Evolutionary conservation across 495 filamentous ascomycete species (phyloP).

Genomic region (Talaromyces adpressus): DNA sequence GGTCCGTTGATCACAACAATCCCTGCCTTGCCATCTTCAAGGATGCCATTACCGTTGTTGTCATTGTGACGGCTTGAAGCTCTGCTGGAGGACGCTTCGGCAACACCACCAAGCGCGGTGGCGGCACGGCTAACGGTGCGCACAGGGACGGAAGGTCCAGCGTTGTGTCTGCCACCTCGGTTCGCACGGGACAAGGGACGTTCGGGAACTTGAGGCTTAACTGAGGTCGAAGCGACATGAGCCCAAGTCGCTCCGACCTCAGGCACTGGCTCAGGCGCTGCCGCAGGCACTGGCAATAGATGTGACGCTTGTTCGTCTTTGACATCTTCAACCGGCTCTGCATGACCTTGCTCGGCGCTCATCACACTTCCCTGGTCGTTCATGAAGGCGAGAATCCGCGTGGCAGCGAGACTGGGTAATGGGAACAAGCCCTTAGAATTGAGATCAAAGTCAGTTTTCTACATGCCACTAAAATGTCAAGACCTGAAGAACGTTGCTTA

Average conservation of each 20-base stretch:
- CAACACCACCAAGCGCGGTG: not conserved
- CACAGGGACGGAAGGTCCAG: not conserved
- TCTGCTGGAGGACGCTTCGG: not conserved
- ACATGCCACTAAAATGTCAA: not conserved
- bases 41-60: not conserved
- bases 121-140: not conserved
- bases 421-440: not conserved
- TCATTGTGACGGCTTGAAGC: not conserved
- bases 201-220: not conserved
- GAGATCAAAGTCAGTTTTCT: not conserved
- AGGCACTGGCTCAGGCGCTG: not conserved
- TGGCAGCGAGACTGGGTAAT: not conserved
- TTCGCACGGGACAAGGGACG: not conserved
- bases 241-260: not conserved
- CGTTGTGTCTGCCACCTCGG: not conserved
- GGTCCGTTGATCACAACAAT: constrained; percentile 20
- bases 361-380: not conserved
- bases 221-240: not conserved
- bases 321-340: not conserved
- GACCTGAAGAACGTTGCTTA: not conserved
- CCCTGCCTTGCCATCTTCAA: constrained; percentile 19
- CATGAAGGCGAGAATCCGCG: not conserved
- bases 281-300: not conserved
- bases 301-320: not conserved
- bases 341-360: not conserved